Evolutionary conservation across 2,329 filamentous ascomycete species (phyloP).

Genomic region (Ascomycota sp.): DNA sequence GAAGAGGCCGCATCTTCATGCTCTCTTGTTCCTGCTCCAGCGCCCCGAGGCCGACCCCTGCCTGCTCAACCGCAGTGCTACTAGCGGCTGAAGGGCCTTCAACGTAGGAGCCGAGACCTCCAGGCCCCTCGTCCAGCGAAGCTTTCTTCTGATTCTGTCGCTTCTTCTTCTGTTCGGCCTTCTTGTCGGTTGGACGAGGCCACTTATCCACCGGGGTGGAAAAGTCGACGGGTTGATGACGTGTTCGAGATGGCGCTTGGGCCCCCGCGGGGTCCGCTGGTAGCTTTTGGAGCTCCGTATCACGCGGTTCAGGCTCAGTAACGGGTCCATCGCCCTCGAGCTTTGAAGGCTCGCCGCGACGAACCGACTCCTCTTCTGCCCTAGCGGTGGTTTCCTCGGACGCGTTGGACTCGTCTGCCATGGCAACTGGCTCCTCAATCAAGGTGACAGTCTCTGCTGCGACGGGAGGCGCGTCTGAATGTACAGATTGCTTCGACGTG

Average conservation of each 20-base stretch:
- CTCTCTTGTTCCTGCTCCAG: conserved; percentile 3
- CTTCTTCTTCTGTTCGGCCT: conserved; percentile 5
- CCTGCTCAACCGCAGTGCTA: background rate
- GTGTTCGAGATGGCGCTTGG: background rate
- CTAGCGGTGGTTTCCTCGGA: too few species aligned
- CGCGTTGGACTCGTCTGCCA: too few species aligned
- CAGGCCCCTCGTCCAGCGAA: background rate
- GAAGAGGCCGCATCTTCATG: conserved; percentile 6
- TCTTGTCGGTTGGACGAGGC: conserved; percentile 2
- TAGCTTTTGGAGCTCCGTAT: too few species aligned
- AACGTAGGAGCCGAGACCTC: background rate
- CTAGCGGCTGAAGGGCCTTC: background rate
- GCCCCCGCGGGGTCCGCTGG: too few species aligned
- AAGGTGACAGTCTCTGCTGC: too few species aligned
- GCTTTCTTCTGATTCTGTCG: background rate
- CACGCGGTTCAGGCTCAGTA: too few species aligned
- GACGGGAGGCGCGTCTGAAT: too few species aligned
- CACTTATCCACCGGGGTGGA: background rate
- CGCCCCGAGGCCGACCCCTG: conserved; percentile 1
- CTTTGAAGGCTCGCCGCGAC: too few species aligned
- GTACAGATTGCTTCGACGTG: too few species aligned
- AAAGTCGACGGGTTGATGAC: background rate
- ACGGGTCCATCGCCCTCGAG: too few species aligned
- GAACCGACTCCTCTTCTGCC: too few species aligned
- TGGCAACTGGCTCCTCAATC: too few species aligned